Evolutionary conservation across 1,139 yeast genomes (phyloP), one percentile per base, ranked within the genome.

Genomic region (Hanseniaspora sp.): DNA sequence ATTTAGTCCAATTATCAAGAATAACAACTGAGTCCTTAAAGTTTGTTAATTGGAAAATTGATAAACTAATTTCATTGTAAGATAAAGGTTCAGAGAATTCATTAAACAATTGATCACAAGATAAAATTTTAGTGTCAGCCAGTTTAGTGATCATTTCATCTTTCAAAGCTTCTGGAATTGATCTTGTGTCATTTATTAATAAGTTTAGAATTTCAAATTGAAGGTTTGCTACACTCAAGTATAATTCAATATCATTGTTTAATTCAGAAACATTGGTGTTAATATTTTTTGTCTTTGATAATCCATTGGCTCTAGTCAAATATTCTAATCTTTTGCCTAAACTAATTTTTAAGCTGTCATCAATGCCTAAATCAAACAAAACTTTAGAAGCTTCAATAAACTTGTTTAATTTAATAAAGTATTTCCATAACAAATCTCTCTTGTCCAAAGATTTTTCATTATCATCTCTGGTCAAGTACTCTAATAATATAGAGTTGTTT

Each of bases 261-360:
- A 92, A 73, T 62, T 80, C 82, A 31, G 48, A 43, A 2, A 51
- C 46, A 31, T 44, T 46, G 9, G 31, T 30, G n/a, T 17, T 40
- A 35, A 82, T 78, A 78, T 86, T 82, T 59, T 80, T 79, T 63
- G 84, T 95, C 63, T 86, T 86, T 65, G 96, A 86, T 71, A 86
- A 90, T 2, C 96, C 96, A 66, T 84, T 85, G 0, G 96, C 97
- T 60, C 97, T 78, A 1, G 96, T 86, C 57, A 92, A 74, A 64
- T 79, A 88, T 67, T 90, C 96, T 51, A 92, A 83, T 66, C 98
- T 77, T 62, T 84, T 83, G 42, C 77, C 75, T 58, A 92, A 74
- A 42, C 76, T 71, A 55, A 92, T 73, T 13, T 77, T 76, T 66
- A 88, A 88, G 29, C 28, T 38, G 54, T 82, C 84, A 31, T 95